A percentile compares a stretch with the other conserved stretches of the same genome.
These are phyloP conservation scores for Fusarium anguioides DNA, from an alignment of 2,329 filamentous ascomycete genomes.

Conservation along the genomic window DNA sequence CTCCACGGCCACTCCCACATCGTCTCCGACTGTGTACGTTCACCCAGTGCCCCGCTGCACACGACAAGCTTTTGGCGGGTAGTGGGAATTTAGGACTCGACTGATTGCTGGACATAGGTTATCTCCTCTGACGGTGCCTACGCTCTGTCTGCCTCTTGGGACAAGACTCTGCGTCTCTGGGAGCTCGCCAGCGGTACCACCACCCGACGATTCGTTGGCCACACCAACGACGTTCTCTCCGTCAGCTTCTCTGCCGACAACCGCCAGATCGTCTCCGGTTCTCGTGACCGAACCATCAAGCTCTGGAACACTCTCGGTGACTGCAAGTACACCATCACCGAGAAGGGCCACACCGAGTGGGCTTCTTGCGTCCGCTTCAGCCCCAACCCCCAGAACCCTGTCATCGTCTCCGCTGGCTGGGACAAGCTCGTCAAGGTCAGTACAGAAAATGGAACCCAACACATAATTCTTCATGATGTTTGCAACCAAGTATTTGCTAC, in stretches of 20 bases:
- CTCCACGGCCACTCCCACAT: conserved; percentile 99
- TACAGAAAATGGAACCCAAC: conserved; percentile 42
- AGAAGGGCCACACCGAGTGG: conserved; percentile 99
- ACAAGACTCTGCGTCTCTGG: conserved; percentile 99
- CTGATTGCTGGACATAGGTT: conserved; percentile 68
- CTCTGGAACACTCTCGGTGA: conserved; percentile 99
- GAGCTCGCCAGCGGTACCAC: conserved; percentile 97
- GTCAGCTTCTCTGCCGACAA: conserved; percentile 99
- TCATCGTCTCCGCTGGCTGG: conserved; percentile 98
- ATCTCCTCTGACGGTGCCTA: conserved; percentile 99
- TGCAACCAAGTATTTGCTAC: conserved; percentile 99
- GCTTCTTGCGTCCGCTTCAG: conserved; percentile 99
- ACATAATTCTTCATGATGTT: conserved; percentile 78
- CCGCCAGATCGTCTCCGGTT: conserved; percentile 99
- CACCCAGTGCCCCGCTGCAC: conserved; percentile 28
- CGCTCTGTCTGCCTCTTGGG: conserved; percentile 98
- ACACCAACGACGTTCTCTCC: conserved; percentile 99
- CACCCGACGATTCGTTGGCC: conserved; percentile 97
- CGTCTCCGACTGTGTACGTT: conserved; percentile 98
- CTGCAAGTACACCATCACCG: conserved; percentile 99
- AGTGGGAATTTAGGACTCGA: conserved; percentile 27
- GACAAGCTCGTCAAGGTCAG: conserved; percentile 99
- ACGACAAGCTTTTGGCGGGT: conserved; percentile 11
- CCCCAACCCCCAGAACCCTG: conserved; percentile 99
- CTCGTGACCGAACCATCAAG: conserved; percentile 99